Conservation (phyloP, 352 stramenopile species). For the Globisporangium megalacanthum region DNA sequence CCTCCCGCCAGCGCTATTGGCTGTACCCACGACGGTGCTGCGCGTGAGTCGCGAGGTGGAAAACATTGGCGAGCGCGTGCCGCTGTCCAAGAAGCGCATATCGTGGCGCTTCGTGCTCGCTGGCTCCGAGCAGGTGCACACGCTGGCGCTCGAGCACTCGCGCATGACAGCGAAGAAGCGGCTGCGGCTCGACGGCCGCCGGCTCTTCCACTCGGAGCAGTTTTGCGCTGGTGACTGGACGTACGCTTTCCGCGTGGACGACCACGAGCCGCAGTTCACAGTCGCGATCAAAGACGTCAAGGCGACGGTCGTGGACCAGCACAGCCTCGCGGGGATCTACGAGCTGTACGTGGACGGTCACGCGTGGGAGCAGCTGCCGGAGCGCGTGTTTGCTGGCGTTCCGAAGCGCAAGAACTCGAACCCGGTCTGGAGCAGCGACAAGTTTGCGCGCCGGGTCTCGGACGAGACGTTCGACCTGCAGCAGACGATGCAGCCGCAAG, state of each 20-base stretch:
- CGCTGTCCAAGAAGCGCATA: constrained; percentile 81
- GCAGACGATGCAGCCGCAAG: constrained; percentile 28
- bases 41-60: constrained; percentile 69
- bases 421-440: constrained; percentile 72
- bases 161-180: constrained; percentile 81
- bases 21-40: constrained; percentile 22
- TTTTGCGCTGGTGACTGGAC: constrained; percentile 69
- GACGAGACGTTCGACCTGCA: constrained; percentile 37
- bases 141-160: constrained; percentile 80
- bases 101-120: constrained; percentile 82
- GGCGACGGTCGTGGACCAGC: constrained; percentile 62
- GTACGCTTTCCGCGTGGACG: constrained; percentile 64
- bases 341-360: constrained; percentile 57
- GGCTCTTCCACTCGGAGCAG: constrained; percentile 63
- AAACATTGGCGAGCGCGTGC: constrained; percentile 76
- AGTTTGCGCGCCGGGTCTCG: constrained; percentile 70
- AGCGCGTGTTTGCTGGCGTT: constrained; percentile 35
- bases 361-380: constrained; percentile 58
- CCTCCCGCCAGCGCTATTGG: neutral
- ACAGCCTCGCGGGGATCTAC: constrained; percentile 66
- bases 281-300: constrained; percentile 75
- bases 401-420: constrained; percentile 19
- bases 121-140: constrained; percentile 73
- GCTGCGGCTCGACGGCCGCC: constrained; percentile 71
- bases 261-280: constrained; percentile 31